Evolutionary conservation across 2,329 filamentous ascomycete species (phyloP), one percentile per base, ranked within the genome.

Genomic region (Coniochaeta sp.): DNA sequence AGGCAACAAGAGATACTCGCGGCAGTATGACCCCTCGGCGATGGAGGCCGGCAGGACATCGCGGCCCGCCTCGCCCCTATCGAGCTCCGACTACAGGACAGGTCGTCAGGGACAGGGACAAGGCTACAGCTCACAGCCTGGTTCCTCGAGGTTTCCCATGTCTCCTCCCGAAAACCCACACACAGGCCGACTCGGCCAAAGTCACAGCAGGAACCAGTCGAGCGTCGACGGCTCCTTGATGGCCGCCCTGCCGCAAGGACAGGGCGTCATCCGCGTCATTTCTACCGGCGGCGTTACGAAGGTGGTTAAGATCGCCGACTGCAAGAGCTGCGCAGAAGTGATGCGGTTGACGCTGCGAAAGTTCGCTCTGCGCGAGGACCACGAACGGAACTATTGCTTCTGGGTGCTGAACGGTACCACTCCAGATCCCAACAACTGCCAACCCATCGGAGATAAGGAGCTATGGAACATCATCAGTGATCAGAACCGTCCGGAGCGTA

Each of bases 301-400:
- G 64, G 91, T 96, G 22, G 85, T 99, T 63, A 94, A 94, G 67
- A 91, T 97, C 58, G 87, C 90, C 57, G 88, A 89, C 57, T 96
- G 91, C 76, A 91, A 85, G 63, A 94, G 87, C 5, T 88, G 90
- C 55, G 94, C 96, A 62, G 91, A 97, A 59, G 89, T 97, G 50
- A 92, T 96, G 75, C 80, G 91, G 45, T 87, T 89, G 55, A 95
- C 94, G 0, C 72, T 97, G 42, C 83, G 87, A 59, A 97, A 97
- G 67, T 89, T 96, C 57, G 84, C 85, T 35, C 78, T 96, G 28
- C 88, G 91, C 20, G 91, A 96, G 64, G 89, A 92, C 56, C 91
- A 96, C 62, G 88, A 94, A 65, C 83, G 91, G 61, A 96, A 95
- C 63, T 97, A 96, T 71, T 96, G 91, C 73, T 97, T 99, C 72